A percentile compares a stretch with the other conserved stretches of the same genome.
Conservation (phyloP, 2,329 filamentous ascomycete genomes). For the Apiospora phragmitis region DNA sequence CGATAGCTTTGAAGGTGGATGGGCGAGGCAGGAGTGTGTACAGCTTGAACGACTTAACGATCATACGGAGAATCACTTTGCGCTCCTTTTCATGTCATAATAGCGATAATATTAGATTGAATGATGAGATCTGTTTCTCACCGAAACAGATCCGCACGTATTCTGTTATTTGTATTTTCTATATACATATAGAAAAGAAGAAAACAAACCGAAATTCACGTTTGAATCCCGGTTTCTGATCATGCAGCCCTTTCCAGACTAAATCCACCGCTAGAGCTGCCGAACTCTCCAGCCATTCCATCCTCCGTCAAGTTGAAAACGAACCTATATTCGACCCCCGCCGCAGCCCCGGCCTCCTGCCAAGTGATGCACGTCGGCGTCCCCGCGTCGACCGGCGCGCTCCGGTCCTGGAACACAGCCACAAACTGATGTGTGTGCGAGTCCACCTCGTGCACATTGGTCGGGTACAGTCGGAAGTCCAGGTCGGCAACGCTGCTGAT, state of each 20-base stretch:
- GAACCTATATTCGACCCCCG: not conserved
- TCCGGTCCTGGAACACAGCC: conserved; percentile 31
- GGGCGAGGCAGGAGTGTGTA: no score
- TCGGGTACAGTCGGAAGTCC: not conserved
- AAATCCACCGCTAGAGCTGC: not conserved
- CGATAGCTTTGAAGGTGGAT: no score
- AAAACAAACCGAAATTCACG: no score
- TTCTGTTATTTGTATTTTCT: no score
- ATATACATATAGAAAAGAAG: no score
- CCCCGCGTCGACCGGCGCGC: conserved; percentile 29
- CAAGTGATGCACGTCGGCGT: conserved; percentile 37
- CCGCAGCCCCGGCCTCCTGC: conserved; percentile 7
- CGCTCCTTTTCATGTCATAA: no score
- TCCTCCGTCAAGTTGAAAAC: not conserved
- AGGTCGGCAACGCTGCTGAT: not conserved
- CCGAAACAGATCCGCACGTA: no score
- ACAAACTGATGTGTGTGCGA: conserved; percentile 27
- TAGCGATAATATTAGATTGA: no score
- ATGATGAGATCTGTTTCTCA: no score
- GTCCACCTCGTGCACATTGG: no score
- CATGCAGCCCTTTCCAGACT: not conserved
- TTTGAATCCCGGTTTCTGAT: not conserved
- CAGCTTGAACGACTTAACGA: no score
- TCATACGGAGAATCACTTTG: no score
- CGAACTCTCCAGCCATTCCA: not conserved